These are phyloP conservation scores for Candida ovalis DNA, from an alignment of 805 yeast genomes.

Conservation along the genomic window DNA sequence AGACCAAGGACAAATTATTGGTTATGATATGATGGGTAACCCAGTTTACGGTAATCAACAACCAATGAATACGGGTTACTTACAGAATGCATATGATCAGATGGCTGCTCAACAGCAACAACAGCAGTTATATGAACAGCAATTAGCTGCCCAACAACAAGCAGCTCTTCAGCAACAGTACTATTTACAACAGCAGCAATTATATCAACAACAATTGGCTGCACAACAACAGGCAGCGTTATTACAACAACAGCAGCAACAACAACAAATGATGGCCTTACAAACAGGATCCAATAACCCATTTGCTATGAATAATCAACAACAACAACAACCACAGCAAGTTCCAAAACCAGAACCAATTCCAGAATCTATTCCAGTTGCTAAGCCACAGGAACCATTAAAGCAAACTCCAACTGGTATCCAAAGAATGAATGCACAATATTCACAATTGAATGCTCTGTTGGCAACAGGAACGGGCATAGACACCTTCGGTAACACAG, in stretches of 20 bases:
- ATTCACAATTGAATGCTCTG: slow-evolving; percentile 72
- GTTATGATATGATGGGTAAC: slow-evolving; percentile 63
- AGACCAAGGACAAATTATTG: slow-evolving; percentile 29
- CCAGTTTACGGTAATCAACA: slow-evolving; percentile 51
- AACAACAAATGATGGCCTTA: slow-evolving; percentile 35
- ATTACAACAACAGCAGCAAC: slow-evolving; percentile 17
- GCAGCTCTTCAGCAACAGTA: slow-evolving; percentile 15
- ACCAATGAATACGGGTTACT: slow-evolving; percentile 52
- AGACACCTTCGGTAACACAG: slow-evolving; percentile 91
- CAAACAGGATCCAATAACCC: slow-evolving; percentile 39
- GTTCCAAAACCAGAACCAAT: slow-evolving; percentile 21
- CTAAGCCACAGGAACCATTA: slow-evolving; percentile 32
- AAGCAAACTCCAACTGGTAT: slow-evolving; percentile 49
- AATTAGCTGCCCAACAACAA: slow-evolving; percentile 18
- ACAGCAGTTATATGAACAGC: slow-evolving; percentile 21
- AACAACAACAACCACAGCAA: slow-evolving; percentile 36
- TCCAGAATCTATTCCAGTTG: slow-evolving; percentile 22
- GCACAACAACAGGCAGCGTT: slow-evolving; percentile 15
- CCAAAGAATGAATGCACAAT: slow-evolving; percentile 50
- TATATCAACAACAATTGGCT: slow-evolving; percentile 20
- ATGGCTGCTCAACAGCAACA: slow-evolving; percentile 25
- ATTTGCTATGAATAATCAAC: slow-evolving; percentile 27
- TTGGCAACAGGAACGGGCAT: slow-evolving; percentile 86
- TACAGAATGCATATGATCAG: slow-evolving; percentile 41
- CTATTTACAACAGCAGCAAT: slow-evolving; percentile 15